A percentile compares a stretch with the other conserved stretches of the same genome.
Evolutionary conservation across 495 filamentous ascomycete genomes (phyloP).

Genomic region (Podospora anserina): DNA sequence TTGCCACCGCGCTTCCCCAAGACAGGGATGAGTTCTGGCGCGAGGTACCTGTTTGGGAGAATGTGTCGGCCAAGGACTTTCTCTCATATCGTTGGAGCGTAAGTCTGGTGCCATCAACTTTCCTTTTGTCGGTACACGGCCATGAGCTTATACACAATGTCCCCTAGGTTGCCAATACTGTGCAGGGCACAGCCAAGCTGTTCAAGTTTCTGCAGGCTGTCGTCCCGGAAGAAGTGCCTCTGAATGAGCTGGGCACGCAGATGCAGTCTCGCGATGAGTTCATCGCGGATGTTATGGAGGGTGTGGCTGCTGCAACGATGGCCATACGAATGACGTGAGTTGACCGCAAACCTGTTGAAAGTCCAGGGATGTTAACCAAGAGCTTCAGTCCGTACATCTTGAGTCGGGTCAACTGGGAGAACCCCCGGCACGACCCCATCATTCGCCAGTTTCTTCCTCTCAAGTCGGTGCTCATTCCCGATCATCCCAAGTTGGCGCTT

Average conservation of each 20-base stretch:
- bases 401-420: constrained; percentile 51
- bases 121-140: background rate
- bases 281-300: constrained; percentile 49
- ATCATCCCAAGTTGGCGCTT: constrained; percentile 44
- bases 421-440: constrained; percentile 54
- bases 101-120: constrained; percentile 22
- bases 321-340: constrained; percentile 49
- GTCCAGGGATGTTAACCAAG: background rate
- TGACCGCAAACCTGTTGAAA: background rate
- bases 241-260: constrained; percentile 25
- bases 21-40: constrained; percentile 43
- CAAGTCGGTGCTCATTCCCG: constrained; percentile 45
- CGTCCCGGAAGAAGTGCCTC: constrained; percentile 46
- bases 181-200: constrained; percentile 40
- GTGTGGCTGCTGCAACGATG: constrained; percentile 52
- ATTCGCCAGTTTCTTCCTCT: constrained; percentile 54
- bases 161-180: constrained; percentile 36
- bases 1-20: constrained; percentile 8
- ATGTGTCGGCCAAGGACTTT: constrained; percentile 44
- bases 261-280: constrained; percentile 48
- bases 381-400: constrained; percentile 51
- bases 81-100: constrained; percentile 49
- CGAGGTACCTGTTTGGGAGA: constrained; percentile 41
- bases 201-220: constrained; percentile 41
- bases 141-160: background rate